A percentile compares a stretch with the other conserved stretches of the same genome.
Evolutionary conservation across 1,139 yeast species (phyloP).

Genomic region (Candida tunisiensis): DNA sequence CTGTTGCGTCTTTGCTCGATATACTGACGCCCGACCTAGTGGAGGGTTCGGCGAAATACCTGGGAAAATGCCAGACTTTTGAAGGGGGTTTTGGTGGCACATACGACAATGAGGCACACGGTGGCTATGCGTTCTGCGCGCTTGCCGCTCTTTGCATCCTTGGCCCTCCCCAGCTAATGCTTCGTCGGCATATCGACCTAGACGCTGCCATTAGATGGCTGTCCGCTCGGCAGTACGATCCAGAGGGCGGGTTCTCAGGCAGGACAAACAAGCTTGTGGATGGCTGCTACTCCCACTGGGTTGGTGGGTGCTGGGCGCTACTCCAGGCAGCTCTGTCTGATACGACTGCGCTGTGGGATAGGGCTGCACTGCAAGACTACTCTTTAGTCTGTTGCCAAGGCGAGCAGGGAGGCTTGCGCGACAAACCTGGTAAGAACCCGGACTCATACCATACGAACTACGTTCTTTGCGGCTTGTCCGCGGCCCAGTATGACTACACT

Average conservation of each 20-base stretch:
- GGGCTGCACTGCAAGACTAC: slow-evolving; percentile 43
- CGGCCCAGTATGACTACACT: slow-evolving; percentile 38
- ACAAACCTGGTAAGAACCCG: slow-evolving; percentile 68
- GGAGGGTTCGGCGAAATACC: slow-evolving; percentile 38
- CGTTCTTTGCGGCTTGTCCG: slow-evolving; percentile 58
- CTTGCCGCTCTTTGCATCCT: slow-evolving; percentile 50
- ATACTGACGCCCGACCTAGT: slow-evolving; percentile 47
- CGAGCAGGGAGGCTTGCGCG: slow-evolving; percentile 60
- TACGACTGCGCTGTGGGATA: slow-evolving; percentile 24
- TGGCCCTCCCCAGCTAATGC: slow-evolving; percentile 18
- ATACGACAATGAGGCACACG: slow-evolving; percentile 83
- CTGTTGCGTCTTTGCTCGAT: slow-evolving; percentile 52
- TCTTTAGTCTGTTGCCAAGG: slow-evolving; percentile 63
- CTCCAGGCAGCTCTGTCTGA: slow-evolving; percentile 30
- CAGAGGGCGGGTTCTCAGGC: slow-evolving; percentile 83
- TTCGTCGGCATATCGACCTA: slow-evolving; percentile 13
- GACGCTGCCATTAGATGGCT: slow-evolving; percentile 39
- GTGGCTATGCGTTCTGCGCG: slow-evolving; percentile 91
- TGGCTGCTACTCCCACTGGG: slow-evolving; percentile 94
- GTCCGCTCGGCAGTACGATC: slow-evolving; percentile 42
- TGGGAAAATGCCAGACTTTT: slow-evolving; percentile 64
- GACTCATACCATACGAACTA: slow-evolving; percentile 92
- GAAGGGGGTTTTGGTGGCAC: slow-evolving; percentile 92
- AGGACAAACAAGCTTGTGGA: slow-evolving; percentile 88
- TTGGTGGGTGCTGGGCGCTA: slow-evolving; percentile 61